A percentile compares a stretch with the other conserved stretches of the same genome.
phyloP scores from a whole-genome alignment of 305 asterid genomes.

The Vinca major region DNA sequence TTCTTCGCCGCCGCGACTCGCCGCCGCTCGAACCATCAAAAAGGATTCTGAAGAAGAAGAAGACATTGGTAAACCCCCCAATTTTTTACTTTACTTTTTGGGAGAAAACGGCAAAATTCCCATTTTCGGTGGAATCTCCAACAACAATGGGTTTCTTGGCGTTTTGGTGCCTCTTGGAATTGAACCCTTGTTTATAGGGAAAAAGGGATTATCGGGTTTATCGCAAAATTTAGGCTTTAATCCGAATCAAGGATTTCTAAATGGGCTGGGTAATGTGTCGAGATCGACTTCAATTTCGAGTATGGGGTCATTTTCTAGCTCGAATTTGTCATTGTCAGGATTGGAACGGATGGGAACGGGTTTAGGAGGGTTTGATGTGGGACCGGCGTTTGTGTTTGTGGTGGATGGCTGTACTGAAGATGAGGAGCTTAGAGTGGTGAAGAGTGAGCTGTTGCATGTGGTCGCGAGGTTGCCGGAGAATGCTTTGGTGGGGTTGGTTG shows the following conservation, averaged over 20 bases:
- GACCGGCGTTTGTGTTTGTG: constrained; percentile 80
- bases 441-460: constrained; percentile 63
- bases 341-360: constrained; percentile 31
- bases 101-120: too few relatives aligned
- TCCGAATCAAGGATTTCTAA: constrained; percentile 21
- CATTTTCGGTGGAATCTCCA: too few relatives aligned
- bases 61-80: too few relatives aligned
- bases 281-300: constrained; percentile 7
- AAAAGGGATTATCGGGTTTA: constrained; percentile 25
- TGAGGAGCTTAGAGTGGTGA: constrained; percentile 65
- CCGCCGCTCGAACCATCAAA: too few relatives aligned
- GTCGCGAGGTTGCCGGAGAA: constrained; percentile 67
- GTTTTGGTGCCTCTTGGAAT: too few relatives aligned
- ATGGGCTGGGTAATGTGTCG: constrained; percentile 20
- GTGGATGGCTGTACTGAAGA: constrained; percentile 66
- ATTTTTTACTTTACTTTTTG: too few relatives aligned
- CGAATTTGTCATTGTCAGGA: constrained; percentile 36
- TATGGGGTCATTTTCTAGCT: constrained; percentile 39
- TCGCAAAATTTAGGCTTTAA: constrained; percentile 20
- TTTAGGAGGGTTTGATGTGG: constrained; percentile 23
- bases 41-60: too few relatives aligned
- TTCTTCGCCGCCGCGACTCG: constrained; percentile 5
- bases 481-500: constrained; percentile 79
- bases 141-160: too few relatives aligned
- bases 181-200: too few relatives aligned